phyloP scores from a whole-genome alignment of 2,329 filamentous ascomycete species.

The Teratosphaeria gauchensis region DNA sequence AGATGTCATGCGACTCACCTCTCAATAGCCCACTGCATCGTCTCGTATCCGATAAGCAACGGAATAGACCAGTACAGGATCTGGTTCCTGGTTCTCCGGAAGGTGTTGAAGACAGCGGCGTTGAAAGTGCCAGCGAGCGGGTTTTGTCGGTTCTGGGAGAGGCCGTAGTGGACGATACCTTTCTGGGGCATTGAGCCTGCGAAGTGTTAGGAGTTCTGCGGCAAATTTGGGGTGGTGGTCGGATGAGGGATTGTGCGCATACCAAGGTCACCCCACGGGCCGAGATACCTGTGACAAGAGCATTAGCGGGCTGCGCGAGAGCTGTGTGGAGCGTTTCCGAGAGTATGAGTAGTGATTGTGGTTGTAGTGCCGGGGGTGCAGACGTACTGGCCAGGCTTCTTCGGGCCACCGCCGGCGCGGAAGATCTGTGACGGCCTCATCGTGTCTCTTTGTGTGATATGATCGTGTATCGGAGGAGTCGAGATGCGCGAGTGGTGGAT shows the following conservation, averaged over 20 bases:
- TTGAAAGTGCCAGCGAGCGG: slow-evolving; percentile 68
- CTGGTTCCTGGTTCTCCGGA: slow-evolving; percentile 75
- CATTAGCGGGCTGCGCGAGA: neutral
- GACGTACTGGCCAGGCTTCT: slow-evolving; percentile 33
- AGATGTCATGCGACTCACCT: slow-evolving; percentile 50
- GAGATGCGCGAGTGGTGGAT: neutral
- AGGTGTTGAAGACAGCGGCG: slow-evolving; percentile 90
- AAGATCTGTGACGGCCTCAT: slow-evolving; percentile 30
- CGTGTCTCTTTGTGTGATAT: slow-evolving; percentile 6
- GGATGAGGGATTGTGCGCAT: neutral
- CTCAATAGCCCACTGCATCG: slow-evolving; percentile 85
- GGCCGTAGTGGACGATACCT: slow-evolving; percentile 58
- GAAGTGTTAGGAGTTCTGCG: neutral
- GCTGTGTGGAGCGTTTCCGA: neutral
- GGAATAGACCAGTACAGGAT: slow-evolving; percentile 82
- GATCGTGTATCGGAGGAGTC: neutral
- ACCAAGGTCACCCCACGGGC: slow-evolving; percentile 28
- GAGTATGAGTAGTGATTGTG: neutral
- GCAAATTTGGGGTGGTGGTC: neutral
- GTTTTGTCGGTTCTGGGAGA: slow-evolving; percentile 82
- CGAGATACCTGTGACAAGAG: slow-evolving; percentile 51
- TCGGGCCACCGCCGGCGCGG: slow-evolving; percentile 29
- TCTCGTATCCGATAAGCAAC: slow-evolving; percentile 65
- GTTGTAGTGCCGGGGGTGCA: neutral
- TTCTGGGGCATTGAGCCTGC: slow-evolving; percentile 46